Conservation (phyloP, 257 asterid genomes). For the Penstemon newberryi region DNA sequence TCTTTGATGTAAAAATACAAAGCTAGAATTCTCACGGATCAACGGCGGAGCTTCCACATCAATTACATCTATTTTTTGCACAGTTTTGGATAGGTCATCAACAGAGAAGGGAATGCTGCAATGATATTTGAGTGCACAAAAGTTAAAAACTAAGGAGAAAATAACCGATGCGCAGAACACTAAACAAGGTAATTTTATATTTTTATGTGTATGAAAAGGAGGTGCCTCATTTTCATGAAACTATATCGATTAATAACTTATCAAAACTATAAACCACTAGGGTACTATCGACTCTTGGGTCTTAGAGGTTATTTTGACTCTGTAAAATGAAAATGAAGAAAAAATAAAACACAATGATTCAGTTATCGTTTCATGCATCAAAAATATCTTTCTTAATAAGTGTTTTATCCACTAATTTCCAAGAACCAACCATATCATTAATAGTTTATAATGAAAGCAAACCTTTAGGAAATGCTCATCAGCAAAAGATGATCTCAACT, state of each 20-base stretch:
- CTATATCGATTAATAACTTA: not conserved
- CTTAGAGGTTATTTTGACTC: too few relatives aligned
- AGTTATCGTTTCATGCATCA: too few relatives aligned
- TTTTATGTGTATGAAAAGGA: not conserved
- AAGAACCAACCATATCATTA: too few relatives aligned
- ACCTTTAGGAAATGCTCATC: not conserved
- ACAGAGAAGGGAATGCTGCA: constrained; percentile 97
- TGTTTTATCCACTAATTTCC: too few relatives aligned
- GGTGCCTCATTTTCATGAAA: not conserved
- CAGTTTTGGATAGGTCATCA: constrained; percentile 92
- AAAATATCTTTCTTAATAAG: too few relatives aligned
- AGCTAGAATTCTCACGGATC: constrained; percentile 88
- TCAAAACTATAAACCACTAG: not conserved
- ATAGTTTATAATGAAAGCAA: constrained; percentile 2
- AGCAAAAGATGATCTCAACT: not conserved
- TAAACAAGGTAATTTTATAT: not conserved
- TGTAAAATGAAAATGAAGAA: too few relatives aligned
- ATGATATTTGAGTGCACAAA: constrained; percentile 21
- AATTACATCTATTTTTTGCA: constrained; percentile 74
- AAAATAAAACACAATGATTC: too few relatives aligned
- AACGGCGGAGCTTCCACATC: constrained; percentile 91
- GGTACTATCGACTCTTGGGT: too few relatives aligned
- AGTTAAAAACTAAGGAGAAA: not conserved
- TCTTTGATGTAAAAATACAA: constrained; percentile 80
- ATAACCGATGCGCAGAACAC: not conserved